Evolutionary conservation across 202 grass and related monocot genomes (phyloP).

Genomic region (Setaria italica): DNA sequence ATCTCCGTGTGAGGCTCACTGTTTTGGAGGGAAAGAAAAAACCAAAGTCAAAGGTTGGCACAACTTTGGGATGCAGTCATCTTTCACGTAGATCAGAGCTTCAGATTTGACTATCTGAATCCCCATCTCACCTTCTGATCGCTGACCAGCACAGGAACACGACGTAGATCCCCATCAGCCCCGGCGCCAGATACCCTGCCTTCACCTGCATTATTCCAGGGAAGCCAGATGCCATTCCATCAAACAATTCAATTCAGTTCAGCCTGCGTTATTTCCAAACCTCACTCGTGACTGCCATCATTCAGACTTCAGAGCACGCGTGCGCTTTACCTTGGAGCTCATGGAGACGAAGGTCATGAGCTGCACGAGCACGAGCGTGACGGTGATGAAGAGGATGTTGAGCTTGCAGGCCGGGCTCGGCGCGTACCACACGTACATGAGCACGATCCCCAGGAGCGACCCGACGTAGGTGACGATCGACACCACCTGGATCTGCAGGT

Average conservation of each 20-base stretch:
- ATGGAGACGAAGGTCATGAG: slow-evolving; percentile 78
- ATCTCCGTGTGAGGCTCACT: slow-evolving; percentile 90
- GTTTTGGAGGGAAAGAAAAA: background rate
- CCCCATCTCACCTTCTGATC: slow-evolving; percentile 69
- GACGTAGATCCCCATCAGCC: slow-evolving; percentile 90
- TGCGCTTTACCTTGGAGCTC: slow-evolving; percentile 60
- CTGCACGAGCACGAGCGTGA: slow-evolving; percentile 75
- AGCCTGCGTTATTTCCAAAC: too few relatives aligned
- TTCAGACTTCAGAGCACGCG: background rate
- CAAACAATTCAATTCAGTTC: background rate
- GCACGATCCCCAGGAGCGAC: slow-evolving; percentile 65
- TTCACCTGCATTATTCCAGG: slow-evolving; percentile 59
- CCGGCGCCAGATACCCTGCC: slow-evolving; percentile 79
- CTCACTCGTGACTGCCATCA: background rate
- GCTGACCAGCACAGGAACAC: slow-evolving; percentile 94
- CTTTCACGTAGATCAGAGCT: background rate
- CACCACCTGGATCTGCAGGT: slow-evolving; percentile 62
- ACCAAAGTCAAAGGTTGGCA: too few relatives aligned
- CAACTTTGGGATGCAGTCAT: too few relatives aligned
- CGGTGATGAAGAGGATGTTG: slow-evolving; percentile 94
- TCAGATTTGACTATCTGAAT: background rate
- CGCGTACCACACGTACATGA: slow-evolving; percentile 93
- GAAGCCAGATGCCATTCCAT: background rate
- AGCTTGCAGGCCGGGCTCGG: slow-evolving; percentile 58
- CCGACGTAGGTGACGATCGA: slow-evolving; percentile 66